phyloP scores from a whole-genome alignment of 1,139 yeast genomes.

The Saccharomycopsis crataegensis region DNA sequence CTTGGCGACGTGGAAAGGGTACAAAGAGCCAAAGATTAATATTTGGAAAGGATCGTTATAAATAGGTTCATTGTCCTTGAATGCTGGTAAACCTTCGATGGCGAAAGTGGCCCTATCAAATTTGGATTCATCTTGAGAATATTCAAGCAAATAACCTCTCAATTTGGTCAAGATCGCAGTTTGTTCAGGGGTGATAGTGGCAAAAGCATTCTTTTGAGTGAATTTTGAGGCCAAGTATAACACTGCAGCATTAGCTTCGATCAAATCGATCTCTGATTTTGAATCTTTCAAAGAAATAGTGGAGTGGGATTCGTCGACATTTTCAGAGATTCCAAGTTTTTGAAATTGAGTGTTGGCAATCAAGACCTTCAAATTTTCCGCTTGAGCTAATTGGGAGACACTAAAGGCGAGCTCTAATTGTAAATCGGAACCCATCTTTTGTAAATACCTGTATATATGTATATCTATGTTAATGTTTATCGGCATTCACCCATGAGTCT shows the following conservation, averaged over 20 bases:
- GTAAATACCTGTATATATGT: too few species aligned
- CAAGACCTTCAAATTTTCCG: constrained; percentile 19
- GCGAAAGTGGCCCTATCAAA: constrained; percentile 24
- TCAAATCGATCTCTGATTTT: constrained; percentile 40
- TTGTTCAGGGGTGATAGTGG: constrained; percentile 30
- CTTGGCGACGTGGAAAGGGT: constrained; percentile 27
- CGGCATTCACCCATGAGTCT: too few species aligned
- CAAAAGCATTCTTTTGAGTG: constrained; percentile 31
- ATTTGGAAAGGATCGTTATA: constrained; percentile 17
- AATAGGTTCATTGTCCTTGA: constrained; percentile 14
- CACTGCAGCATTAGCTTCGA: constrained; percentile 80
- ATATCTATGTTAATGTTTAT: too few species aligned
- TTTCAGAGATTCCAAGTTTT: background rate
- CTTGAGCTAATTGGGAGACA: constrained; percentile 10
- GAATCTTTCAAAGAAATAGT: background rate
- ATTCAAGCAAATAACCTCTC: constrained; percentile 26
- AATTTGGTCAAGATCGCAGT: constrained; percentile 29
- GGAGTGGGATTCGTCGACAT: constrained; percentile 2
- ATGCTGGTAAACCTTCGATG: constrained; percentile 15
- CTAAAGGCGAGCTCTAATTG: constrained; percentile 7
- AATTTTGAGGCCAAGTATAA: constrained; percentile 47
- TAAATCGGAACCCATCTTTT: background rate
- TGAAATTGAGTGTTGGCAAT: constrained; percentile 12
- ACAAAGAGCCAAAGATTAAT: constrained; percentile 22
- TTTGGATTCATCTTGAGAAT: constrained; percentile 21